phyloP scores from a whole-genome alignment of 441 rosid species.

The Viola pubescens region DNA sequence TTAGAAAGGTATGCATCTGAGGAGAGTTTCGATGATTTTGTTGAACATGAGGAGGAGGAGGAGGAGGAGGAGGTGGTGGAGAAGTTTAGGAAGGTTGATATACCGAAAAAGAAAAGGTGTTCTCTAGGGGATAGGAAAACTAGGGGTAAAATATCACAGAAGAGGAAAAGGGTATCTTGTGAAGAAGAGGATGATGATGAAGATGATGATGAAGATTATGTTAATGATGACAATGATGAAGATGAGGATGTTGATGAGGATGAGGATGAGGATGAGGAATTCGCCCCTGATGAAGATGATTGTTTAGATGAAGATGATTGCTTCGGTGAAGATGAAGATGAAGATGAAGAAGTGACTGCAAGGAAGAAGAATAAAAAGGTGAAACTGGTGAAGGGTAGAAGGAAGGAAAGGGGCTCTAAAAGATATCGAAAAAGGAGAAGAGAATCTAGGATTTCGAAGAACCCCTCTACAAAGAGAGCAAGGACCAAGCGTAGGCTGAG shows the following conservation, averaged over 20 bases:
- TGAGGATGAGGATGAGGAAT: slow-evolving; percentile 40
- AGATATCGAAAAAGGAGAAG: slow-evolving; percentile 35
- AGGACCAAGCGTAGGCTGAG: slow-evolving; percentile 34
- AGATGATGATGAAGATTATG: slow-evolving; percentile 43
- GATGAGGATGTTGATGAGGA: slow-evolving; percentile 31
- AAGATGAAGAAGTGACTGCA: slow-evolving; percentile 50
- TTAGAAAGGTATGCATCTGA: slow-evolving; percentile 52
- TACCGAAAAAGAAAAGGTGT: slow-evolving; percentile 29
- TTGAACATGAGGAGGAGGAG: slow-evolving; percentile 30
- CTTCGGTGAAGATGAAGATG: slow-evolving; percentile 71
- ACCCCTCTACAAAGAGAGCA: slow-evolving; percentile 33
- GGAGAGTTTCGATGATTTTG: slow-evolving; percentile 35
- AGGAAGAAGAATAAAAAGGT: slow-evolving; percentile 27
- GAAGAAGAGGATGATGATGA: slow-evolving; percentile 49
- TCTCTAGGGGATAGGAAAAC: slow-evolving; percentile 27
- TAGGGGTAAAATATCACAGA: slow-evolving; percentile 34
- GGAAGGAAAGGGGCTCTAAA: slow-evolving; percentile 26
- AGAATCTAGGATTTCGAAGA: slow-evolving; percentile 34
- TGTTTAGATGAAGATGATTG: slow-evolving; percentile 25
- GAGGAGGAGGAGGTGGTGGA: slow-evolving; percentile 39
- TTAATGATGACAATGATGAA: slow-evolving; percentile 42
- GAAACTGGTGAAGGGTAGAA: slow-evolving; percentile 30
- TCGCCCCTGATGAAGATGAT: slow-evolving; percentile 34
- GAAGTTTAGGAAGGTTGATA: slow-evolving; percentile 28
- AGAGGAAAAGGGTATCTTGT: slow-evolving; percentile 40